Evolutionary conservation across 2,329 filamentous ascomycete species (phyloP), one percentile per base, ranked within the genome.

Genomic region (Sporothrix humicola): DNA sequence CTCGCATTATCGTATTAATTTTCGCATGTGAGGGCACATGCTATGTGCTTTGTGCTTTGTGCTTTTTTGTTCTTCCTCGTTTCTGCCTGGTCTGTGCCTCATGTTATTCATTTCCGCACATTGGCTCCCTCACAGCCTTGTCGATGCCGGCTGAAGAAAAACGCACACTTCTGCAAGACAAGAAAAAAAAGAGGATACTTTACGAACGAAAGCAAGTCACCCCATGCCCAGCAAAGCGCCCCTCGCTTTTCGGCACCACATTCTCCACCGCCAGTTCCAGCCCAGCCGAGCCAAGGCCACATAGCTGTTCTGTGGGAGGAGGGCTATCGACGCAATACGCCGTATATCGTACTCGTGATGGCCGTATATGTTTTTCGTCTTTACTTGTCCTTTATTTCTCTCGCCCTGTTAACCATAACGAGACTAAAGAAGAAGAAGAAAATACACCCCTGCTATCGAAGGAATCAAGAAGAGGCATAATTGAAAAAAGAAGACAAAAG

Each of bases 351-450:
- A 37, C 31, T 31, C 5, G 31, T 31, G 31, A 31, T 37, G 31
- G 3, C 7, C 31, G 31, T 37, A 37, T 37, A 37, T 37, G 2
- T 7, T 6, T 37, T 37, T 37, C 31, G 4, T 37, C 31, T 37
- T 37, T 37, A 2, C 7, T 5, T 12, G 50, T 20, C 7, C 9
- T 37, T 59, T 31, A 31, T 20, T 20, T 59, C 4, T 50, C 42
- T 65, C 37, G 59, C 59, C 59, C 42, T 65, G 59, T 31, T 46
- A 46, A 31, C 59, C 59, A 37, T 46, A 63, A 63, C 31, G n/a
- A 42, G 61, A 46, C 31, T 37, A 8, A 63, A 63, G 31, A 37
- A 37, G 59, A 63, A 20, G 15, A 20, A 20, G 37, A 63, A 20
- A 20, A 37, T 37, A 37, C 31, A 37, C 31, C 31, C 31, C 7